phyloP scores from a whole-genome alignment of 352 stramenopile species.

The Globisporangium viniferum region DNA sequence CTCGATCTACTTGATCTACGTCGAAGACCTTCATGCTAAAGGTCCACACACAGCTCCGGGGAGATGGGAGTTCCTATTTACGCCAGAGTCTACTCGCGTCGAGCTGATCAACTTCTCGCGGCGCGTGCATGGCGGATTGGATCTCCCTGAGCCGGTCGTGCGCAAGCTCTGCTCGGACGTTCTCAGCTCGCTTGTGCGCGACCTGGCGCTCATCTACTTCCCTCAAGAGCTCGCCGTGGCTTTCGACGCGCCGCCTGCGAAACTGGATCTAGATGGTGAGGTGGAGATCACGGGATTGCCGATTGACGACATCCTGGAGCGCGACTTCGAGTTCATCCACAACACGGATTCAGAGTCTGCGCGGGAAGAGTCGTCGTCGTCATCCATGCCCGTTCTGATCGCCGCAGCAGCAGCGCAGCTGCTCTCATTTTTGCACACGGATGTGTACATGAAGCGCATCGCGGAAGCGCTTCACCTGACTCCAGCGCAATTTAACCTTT shows the following conservation, averaged over 20 bases:
- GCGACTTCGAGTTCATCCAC: conserved; percentile 30
- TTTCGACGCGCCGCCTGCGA: conserved; percentile 51
- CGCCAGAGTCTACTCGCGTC: conserved; percentile 50
- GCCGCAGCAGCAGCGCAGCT: conserved; percentile 39
- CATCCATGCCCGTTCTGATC: conserved; percentile 21
- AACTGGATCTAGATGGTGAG: conserved; percentile 56
- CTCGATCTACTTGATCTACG: conserved; percentile 58
- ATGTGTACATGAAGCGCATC: conserved; percentile 52
- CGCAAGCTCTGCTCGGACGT: conserved; percentile 71
- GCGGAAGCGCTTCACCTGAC: conserved; percentile 43
- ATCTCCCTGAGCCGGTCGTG: conserved; percentile 64
- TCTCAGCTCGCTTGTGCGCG: conserved; percentile 54
- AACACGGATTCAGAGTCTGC: conserved; percentile 1
- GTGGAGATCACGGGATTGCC: conserved; percentile 46
- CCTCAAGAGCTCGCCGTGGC: conserved; percentile 54
- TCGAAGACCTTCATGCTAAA: conserved; percentile 43
- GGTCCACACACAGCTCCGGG: conserved; percentile 20
- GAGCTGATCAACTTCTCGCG: conserved; percentile 68
- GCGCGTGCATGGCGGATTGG: conserved; percentile 61
- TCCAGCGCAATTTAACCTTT: conserved; percentile 58
- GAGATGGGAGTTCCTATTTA: conserved; percentile 63
- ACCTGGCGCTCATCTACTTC: conserved; percentile 63
- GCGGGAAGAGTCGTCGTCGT: conserved; percentile 4
- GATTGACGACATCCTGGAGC: conserved; percentile 66
- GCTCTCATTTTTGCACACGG: conserved; percentile 32